Evolutionary conservation across 805 yeast species (phyloP).

Genomic region (Priceomyces medius): DNA sequence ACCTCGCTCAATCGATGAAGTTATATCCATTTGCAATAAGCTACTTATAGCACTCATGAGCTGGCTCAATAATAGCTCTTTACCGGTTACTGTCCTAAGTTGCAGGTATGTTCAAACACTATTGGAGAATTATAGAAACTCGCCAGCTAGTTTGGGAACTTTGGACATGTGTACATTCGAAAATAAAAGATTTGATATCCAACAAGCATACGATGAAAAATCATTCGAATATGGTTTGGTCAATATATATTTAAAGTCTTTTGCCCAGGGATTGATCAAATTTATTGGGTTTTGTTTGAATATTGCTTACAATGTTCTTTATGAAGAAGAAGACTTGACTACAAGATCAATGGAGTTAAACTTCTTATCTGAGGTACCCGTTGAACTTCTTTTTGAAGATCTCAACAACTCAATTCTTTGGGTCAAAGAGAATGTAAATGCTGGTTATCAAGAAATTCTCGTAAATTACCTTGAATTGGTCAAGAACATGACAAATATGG

Average conservation of each 20-base stretch:
- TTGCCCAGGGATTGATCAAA: slow-evolving; percentile 52
- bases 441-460: slow-evolving; percentile 11
- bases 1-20: slow-evolving; percentile 38
- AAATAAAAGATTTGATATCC: slow-evolving; percentile 14
- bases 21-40: slow-evolving; percentile 52
- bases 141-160: slow-evolving; percentile 12
- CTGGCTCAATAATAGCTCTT: slow-evolving; percentile 76
- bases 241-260: slow-evolving; percentile 51
- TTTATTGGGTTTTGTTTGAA: slow-evolving; percentile 48
- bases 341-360: slow-evolving; percentile 58
- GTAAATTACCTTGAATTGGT: slow-evolving; percentile 7
- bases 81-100: slow-evolving; percentile 75
- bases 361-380: slow-evolving; percentile 24
- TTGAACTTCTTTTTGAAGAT: slow-evolving; percentile 22
- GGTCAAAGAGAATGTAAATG: slow-evolving; percentile 19
- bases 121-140: slow-evolving; percentile 38
- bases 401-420: slow-evolving; percentile 35
- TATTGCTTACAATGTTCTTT: slow-evolving; percentile 58
- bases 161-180: slow-evolving; percentile 11
- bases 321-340: slow-evolving; percentile 75
- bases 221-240: slow-evolving; percentile 31
- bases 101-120: slow-evolving; percentile 68
- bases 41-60: slow-evolving; percentile 55
- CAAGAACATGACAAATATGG: slow-evolving; percentile 14
- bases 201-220: slow-evolving; percentile 6